Conservation (phyloP, 2,329 filamentous ascomycete species). For the Xylaria sp. region DNA sequence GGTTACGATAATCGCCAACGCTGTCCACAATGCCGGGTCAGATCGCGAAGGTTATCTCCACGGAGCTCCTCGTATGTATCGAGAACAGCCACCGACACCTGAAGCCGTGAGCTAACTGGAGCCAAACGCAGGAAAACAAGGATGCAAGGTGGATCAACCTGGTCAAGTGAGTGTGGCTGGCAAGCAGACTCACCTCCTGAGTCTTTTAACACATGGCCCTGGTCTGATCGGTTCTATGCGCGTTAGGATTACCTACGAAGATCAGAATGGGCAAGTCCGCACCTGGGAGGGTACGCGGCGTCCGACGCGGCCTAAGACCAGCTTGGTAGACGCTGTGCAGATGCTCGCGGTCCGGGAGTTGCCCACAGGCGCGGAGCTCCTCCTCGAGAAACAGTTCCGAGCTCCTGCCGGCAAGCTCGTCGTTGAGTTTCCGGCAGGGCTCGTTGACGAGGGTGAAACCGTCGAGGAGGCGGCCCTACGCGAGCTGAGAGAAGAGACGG, state of each 20-base stretch:
- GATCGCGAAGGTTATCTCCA: constrained; percentile 44
- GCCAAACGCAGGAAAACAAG: constrained; percentile 43
- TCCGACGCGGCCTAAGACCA: constrained; percentile 44
- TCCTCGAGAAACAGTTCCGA: constrained; percentile 54
- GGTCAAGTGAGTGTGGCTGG: constrained; percentile 42
- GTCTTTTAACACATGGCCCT: not conserved
- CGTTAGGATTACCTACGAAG: constrained; percentile 46
- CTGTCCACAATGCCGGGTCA: constrained; percentile 36
- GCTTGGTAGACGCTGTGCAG: constrained; percentile 46
- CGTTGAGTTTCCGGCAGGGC: constrained; percentile 53
- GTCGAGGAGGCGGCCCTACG: constrained; percentile 52
- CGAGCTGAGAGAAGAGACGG: constrained; percentile 54
- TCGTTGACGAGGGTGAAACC: constrained; percentile 53
- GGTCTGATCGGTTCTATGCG: not conserved
- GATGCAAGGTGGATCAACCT: constrained; percentile 49
- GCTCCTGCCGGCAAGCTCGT: constrained; percentile 53
- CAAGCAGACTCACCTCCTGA: not conserved
- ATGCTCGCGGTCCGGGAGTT: constrained; percentile 45
- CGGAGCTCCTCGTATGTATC: constrained; percentile 45
- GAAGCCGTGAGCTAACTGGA: constrained; percentile 3
- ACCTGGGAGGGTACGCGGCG: constrained; percentile 47
- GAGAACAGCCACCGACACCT: not conserved
- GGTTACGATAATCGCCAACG: not conserved
- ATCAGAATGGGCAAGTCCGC: constrained; percentile 44
- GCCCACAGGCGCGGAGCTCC: constrained; percentile 44